Percentiles rank a stretch among this genome's conserved stretches.
These are phyloP conservation scores for Candida multigemmis DNA, from an alignment of 805 yeast species.

Conservation along the genomic window DNA sequence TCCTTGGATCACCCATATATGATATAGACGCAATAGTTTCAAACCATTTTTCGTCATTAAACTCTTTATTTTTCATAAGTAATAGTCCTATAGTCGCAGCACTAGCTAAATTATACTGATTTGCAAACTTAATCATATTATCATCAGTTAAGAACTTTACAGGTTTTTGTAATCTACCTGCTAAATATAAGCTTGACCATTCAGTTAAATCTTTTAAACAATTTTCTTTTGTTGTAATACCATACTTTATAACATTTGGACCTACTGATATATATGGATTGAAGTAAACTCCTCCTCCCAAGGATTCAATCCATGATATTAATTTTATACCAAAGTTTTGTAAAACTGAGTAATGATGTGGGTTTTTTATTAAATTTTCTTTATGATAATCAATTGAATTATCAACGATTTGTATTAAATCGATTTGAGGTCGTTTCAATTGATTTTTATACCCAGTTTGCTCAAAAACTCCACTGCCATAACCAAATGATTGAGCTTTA, in stretches of 20 bases:
- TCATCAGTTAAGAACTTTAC: constrained; percentile 58
- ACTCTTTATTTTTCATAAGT: constrained; percentile 25
- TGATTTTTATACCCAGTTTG: constrained; percentile 38
- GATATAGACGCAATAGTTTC: constrained; percentile 72
- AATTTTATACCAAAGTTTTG: constrained; percentile 48
- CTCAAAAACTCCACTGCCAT: constrained; percentile 88
- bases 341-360: constrained; percentile 70
- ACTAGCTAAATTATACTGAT: constrained; percentile 67
- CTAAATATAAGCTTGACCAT: constrained; percentile 81
- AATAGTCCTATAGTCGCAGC: constrained; percentile 68
- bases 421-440: constrained; percentile 54
- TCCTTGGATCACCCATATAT: constrained; percentile 85
- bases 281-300: constrained; percentile 65
- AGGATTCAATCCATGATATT: constrained; percentile 5
- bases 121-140: constrained; percentile 52
- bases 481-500: constrained; percentile 90
- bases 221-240: constrained; percentile 61
- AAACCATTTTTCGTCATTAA: constrained; percentile 61
- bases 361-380: constrained; percentile 55
- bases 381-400: constrained; percentile 72
- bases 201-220: constrained; percentile 62
- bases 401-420: constrained; percentile 74
- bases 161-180: constrained; percentile 93
- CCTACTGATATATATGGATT: constrained; percentile 73
- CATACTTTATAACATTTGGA: constrained; percentile 63